Base-by-base conservation (phyloP, 257 asterid species). In the Fraxinus excelsior region DNA sequence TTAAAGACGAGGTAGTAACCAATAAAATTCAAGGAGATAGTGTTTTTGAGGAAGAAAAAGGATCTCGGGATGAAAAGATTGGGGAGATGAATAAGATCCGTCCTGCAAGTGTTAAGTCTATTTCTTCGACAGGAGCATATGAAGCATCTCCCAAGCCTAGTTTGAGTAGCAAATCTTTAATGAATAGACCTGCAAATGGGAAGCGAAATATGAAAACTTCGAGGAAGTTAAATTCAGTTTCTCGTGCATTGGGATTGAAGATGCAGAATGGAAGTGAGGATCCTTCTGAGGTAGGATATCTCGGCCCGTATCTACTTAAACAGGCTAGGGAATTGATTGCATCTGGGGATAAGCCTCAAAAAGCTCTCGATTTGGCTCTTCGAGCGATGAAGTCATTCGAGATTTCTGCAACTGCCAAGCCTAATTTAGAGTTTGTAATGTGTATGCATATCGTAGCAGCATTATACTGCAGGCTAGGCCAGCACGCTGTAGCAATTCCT, bases 401-500 rank as follows among this genome's bases (percentile, higher is more conserved):
- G 82, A 67, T 44, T 35, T 83, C 86, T 10, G 51, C 78, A 1
- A 81, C 14, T 26, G 82, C 60, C 2, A 86, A 80, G 81, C 88
- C 92, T 1, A 86, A 84, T 78, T 81, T 96, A 29, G 99, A 96
- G 38, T 82, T 72, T 49, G 97, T 90, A 0, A 88, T 91, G 96
- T 94, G 99, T 49, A 84, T 96, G 74, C 99, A 96, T 66, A 84
- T 94, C 4, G 92, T 87, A 40, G 90, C 99, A 0, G 88, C 97
- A 0, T 80, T 96, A 23, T 88, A 94, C 79, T 85, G 97, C 87
- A 84, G 90, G 83, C 65, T 87, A 10, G 91, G 98, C 74, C 80
- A 71, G 70, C 86, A 89, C 69, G 25, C 7, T 0, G 90, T 88
- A 35, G 98, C 98, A 4, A 88, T 96, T 69, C 97, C 96, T 0